Percentiles rank a stretch among this genome's conserved stretches.
Conservation (phyloP, 352 stramenopile species). For the Hyaloperonospora arabidopsidis region DNA sequence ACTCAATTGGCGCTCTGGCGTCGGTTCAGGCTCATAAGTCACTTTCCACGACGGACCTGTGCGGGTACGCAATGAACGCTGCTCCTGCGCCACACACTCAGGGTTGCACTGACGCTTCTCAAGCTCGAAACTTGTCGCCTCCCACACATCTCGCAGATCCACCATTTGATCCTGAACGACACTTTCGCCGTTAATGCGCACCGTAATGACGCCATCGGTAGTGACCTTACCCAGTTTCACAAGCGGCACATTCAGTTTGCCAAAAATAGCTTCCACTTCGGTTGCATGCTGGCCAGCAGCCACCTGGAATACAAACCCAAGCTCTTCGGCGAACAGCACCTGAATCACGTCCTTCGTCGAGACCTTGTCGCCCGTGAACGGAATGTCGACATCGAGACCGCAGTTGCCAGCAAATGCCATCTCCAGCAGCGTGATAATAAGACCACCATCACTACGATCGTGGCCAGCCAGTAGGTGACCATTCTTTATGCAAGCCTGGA, state of each 20-base stretch:
- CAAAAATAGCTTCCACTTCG: slow-evolving; percentile 85
- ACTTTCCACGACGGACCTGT: slow-evolving; percentile 85
- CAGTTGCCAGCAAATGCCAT: slow-evolving; percentile 99
- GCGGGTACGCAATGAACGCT: slow-evolving; percentile 84
- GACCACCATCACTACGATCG: slow-evolving; percentile 96
- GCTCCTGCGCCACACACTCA: slow-evolving; percentile 92
- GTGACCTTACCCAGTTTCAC: slow-evolving; percentile 88
- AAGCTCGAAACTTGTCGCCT: slow-evolving; percentile 97
- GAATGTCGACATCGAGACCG: slow-evolving; percentile 90
- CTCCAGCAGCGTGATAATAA: slow-evolving; percentile 93
- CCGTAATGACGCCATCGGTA: slow-evolving; percentile 79
- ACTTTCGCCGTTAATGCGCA: slow-evolving; percentile 82
- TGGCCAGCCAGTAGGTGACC: slow-evolving; percentile 92
- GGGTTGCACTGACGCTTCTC: slow-evolving; percentile 97
- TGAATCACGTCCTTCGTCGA: slow-evolving; percentile 58
- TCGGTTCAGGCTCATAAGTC: slow-evolving; percentile 80
- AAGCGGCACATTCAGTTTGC: slow-evolving; percentile 67
- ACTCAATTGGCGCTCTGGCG: slow-evolving; percentile 72
- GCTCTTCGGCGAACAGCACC: slow-evolving; percentile 95
- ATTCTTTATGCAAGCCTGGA: slow-evolving; percentile 89
- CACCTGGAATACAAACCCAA: slow-evolving; percentile 96
- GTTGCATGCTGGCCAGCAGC: slow-evolving; percentile 39
- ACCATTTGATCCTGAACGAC: slow-evolving; percentile 68
- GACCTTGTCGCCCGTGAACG: slow-evolving; percentile 28
- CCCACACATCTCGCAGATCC: slow-evolving; percentile 94